phyloP scores from a whole-genome alignment of 345 rosid genomes.

The Firmiana major region DNA sequence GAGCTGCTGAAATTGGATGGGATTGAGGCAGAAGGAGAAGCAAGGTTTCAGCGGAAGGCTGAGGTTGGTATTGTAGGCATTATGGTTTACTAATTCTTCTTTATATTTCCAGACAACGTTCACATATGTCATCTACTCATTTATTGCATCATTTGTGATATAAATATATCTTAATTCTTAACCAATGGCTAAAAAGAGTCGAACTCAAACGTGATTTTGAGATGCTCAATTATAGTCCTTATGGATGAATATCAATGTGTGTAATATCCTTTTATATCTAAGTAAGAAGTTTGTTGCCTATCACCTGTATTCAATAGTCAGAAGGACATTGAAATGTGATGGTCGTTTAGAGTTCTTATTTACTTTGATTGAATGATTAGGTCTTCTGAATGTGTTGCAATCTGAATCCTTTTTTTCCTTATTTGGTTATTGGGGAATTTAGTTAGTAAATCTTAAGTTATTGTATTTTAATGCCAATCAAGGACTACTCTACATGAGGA shows the following conservation, averaged over 20 bases:
- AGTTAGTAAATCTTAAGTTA: background rate
- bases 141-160: background rate
- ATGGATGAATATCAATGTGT: background rate
- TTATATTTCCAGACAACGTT: background rate
- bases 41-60: slow-evolving; percentile 69
- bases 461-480: background rate
- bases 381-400: background rate
- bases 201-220: background rate
- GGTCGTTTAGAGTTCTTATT: background rate
- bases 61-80: slow-evolving; percentile 54
- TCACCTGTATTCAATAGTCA: background rate
- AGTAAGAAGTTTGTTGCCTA: background rate
- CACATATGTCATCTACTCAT: background rate
- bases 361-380: background rate
- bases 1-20: slow-evolving; percentile 78
- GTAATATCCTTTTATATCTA: background rate
- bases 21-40: slow-evolving; percentile 84
- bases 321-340: background rate
- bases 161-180: too few relatives aligned
- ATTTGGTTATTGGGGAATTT: background rate
- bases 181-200: background rate
- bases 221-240: background rate
- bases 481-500: background rate
- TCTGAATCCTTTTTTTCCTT: background rate
- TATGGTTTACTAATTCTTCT: background rate